Percentiles rank a stretch among this genome's conserved stretches.
Conservation (phyloP, 2,329 filamentous ascomycete genomes). For the Tympanopsis confertula region DNA sequence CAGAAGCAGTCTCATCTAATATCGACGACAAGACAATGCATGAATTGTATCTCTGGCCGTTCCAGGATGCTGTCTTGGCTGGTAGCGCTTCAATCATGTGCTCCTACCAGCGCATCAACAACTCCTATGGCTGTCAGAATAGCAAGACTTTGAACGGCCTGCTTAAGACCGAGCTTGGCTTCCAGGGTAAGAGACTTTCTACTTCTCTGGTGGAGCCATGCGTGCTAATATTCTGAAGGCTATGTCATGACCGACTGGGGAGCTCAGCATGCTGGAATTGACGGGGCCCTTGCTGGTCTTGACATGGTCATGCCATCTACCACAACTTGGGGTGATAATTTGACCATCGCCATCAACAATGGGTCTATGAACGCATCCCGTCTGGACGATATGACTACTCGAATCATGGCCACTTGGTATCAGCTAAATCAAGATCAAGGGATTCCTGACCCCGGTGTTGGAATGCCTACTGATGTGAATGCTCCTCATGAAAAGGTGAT, state of each 20-base stretch:
- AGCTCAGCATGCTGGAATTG: constrained; percentile 22
- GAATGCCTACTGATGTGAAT: constrained; percentile 53
- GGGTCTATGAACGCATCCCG: constrained; percentile 61
- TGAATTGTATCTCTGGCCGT: constrained; percentile 57
- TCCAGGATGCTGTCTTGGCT: constrained; percentile 45
- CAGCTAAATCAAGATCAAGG: constrained; percentile 26
- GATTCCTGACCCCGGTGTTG: constrained; percentile 31
- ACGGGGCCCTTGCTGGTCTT: constrained; percentile 41
- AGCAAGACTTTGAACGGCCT: constrained; percentile 57
- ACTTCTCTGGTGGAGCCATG: constrained; percentile 41
- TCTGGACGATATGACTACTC: constrained; percentile 68
- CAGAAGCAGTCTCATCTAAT: constrained; percentile 46
- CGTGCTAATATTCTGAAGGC: constrained; percentile 35
- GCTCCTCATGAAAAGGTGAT: constrained; percentile 32
- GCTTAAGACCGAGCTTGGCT: constrained; percentile 50
- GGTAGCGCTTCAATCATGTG: constrained; percentile 52
- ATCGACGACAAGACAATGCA: constrained; percentile 55
- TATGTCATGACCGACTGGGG: neutral
- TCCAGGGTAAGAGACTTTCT: constrained; percentile 43
- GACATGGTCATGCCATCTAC: constrained; percentile 62
- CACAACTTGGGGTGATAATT: constrained; percentile 49
- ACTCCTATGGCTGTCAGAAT: constrained; percentile 65
- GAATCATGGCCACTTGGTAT: constrained; percentile 37
- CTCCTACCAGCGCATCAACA: constrained; percentile 62
- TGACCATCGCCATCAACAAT: constrained; percentile 66